Percentiles rank a stretch among this genome's conserved stretches.
Evolutionary conservation across 305 asterid species (phyloP).

Genomic region (Andrographis paniculata): DNA sequence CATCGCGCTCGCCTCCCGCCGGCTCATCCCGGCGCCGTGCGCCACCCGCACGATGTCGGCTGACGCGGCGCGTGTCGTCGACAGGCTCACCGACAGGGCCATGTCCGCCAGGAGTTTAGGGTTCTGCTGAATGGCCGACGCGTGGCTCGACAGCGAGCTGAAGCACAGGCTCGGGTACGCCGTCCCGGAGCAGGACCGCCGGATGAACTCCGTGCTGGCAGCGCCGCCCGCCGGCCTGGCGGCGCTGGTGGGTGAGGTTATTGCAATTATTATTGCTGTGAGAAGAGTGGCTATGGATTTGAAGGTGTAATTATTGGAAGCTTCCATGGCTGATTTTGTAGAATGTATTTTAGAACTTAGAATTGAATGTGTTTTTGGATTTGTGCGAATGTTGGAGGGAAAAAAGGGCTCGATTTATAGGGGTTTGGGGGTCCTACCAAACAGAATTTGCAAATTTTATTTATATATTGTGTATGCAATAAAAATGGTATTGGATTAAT

Average conservation of each 20-base stretch:
- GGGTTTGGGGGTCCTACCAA: too few relatives aligned
- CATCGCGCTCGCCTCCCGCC: conserved; percentile 40
- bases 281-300: background rate
- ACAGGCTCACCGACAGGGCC: conserved; percentile 36
- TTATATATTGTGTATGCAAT: too few relatives aligned
- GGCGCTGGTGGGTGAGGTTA: conserved; percentile 5
- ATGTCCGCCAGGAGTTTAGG: conserved; percentile 43
- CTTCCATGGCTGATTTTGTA: too few relatives aligned
- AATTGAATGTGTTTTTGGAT: too few relatives aligned
- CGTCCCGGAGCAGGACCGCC: conserved; percentile 43
- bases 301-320: conserved; percentile 10
- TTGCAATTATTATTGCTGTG: background rate
- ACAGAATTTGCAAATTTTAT: too few relatives aligned
- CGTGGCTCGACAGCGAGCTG: conserved; percentile 42
- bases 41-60: conserved; percentile 20
- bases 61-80: conserved; percentile 29
- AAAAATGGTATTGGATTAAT: too few relatives aligned
- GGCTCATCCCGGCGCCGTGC: conserved; percentile 20
- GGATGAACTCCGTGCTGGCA: conserved; percentile 37
- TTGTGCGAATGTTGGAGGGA: too few relatives aligned
- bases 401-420: too few relatives aligned
- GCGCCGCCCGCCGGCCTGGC: conserved; percentile 16
- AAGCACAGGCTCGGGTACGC: conserved; percentile 58
- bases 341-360: background rate
- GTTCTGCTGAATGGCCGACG: conserved; percentile 35